Conservation (phyloP, 2,329 filamentous ascomycete genomes). For the Whalleya microplaca region DNA sequence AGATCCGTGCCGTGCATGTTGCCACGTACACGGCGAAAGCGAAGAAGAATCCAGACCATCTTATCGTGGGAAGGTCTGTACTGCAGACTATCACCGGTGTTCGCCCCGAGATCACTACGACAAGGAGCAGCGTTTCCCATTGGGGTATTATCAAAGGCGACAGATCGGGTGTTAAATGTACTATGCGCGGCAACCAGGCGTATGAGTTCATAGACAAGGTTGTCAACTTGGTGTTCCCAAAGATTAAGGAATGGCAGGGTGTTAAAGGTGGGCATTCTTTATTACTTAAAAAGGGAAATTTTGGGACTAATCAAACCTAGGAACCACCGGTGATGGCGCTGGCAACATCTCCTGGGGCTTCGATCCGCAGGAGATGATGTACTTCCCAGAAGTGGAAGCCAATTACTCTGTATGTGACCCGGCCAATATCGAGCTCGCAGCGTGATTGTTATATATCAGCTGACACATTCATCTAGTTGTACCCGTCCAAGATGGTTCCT, state of each 20-base stretch:
- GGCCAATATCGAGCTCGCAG: slow-evolving; percentile 7
- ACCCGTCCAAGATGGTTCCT: slow-evolving; percentile 74
- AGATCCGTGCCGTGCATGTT: slow-evolving; percentile 78
- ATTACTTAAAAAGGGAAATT: neutral
- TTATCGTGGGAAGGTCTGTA: slow-evolving; percentile 83
- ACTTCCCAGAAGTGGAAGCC: slow-evolving; percentile 92
- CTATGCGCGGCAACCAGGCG: slow-evolving; percentile 78
- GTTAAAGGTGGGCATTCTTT: slow-evolving; percentile 44
- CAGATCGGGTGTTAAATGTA: slow-evolving; percentile 75
- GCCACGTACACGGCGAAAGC: slow-evolving; percentile 75
- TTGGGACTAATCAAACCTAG: slow-evolving; percentile 24
- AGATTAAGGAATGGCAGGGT: slow-evolving; percentile 95
- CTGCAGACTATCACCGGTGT: slow-evolving; percentile 85
- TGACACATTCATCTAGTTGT: slow-evolving; percentile 50
- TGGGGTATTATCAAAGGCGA: slow-evolving; percentile 77
- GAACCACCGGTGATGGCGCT: slow-evolving; percentile 77
- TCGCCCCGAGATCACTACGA: slow-evolving; percentile 70
- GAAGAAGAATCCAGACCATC: slow-evolving; percentile 69
- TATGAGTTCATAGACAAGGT: slow-evolving; percentile 91
- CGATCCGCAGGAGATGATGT: slow-evolving; percentile 71
- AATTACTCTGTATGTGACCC: slow-evolving; percentile 82
- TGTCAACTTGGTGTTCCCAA: slow-evolving; percentile 86
- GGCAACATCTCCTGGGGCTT: slow-evolving; percentile 89
- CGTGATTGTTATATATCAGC: neutral
- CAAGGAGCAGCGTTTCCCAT: slow-evolving; percentile 70